Conservation (phyloP, 2,329 filamentous ascomycete species). For the Trichophyton rubrum region DNA sequence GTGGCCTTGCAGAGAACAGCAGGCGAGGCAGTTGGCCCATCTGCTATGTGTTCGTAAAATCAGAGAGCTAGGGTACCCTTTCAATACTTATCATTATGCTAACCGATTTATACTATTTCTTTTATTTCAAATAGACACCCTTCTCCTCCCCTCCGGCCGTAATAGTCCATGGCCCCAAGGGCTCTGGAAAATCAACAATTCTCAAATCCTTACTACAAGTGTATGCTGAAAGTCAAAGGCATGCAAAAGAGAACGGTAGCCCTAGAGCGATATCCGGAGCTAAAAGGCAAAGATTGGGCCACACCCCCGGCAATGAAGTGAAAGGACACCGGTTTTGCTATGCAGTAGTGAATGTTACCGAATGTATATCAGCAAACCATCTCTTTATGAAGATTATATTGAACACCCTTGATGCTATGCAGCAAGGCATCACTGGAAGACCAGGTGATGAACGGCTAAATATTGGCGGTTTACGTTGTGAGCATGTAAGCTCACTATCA, state of each 20-base stretch:
- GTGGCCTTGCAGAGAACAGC: slow-evolving; percentile 35
- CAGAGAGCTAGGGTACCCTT: neutral
- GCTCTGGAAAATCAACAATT: slow-evolving; percentile 74
- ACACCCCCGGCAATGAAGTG: neutral
- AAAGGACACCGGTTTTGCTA: slow-evolving; percentile 18
- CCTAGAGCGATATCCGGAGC: neutral
- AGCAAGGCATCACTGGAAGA: slow-evolving; percentile 3
- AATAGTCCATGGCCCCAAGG: slow-evolving; percentile 70
- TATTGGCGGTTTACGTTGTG: slow-evolving; percentile 51
- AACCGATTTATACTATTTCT: neutral
- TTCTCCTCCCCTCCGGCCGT: slow-evolving; percentile 60
- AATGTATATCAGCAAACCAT: slow-evolving; percentile 36
- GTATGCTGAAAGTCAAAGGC: slow-evolving; percentile 28
- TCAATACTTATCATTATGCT: neutral
- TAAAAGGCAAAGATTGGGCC: neutral
- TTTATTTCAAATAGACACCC: slow-evolving; percentile 19
- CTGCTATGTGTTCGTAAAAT: slow-evolving; percentile 28
- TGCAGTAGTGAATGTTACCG: slow-evolving; percentile 31
- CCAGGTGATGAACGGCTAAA: slow-evolving; percentile 25
- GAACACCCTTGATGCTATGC: slow-evolving; percentile 26
- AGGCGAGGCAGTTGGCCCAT: slow-evolving; percentile 30
- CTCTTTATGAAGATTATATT: slow-evolving; percentile 36
- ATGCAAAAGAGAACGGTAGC: neutral
- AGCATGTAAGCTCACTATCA: slow-evolving; percentile 64
- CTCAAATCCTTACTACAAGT: slow-evolving; percentile 51